Base-by-base conservation (phyloP, 2,329 filamentous ascomycete genomes). In the Talaromyces sp. region DNA sequence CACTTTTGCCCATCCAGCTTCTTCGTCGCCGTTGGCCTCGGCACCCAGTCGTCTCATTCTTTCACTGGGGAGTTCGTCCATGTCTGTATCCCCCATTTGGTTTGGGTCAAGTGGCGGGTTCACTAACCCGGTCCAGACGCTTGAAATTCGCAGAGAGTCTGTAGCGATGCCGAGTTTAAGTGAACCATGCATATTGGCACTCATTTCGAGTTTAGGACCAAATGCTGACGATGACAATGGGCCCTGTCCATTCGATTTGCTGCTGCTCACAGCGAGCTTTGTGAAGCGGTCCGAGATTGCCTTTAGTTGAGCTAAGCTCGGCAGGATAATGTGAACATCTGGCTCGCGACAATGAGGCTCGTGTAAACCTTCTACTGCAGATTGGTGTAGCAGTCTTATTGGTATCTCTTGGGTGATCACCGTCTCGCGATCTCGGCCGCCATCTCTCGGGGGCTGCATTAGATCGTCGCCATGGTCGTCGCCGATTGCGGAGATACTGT, bases 231-330 rank as follows among this genome's bases (percentile, higher is more conserved):
- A 66, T 59, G 60, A 66, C 60, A 61, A 65, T 63, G 61, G 65
- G 22, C 62, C 71, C 7, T 70, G 65, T 17, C 78, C 77, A 28
- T 39, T 53, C 13, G 58, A 52, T 30, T 58, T 63, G 28, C 78
- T 67, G 33, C 64, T 79, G 25, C 81, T 78, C 44, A 67, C 68
- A 1, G 91, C 91, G 2, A 98, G 85, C 71, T 91, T 93, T 49
- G 92, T 98, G 77, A 98, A 98, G 58, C 95, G 88, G 74, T 99
- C 95, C 4, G 92, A 96, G 64, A 99, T 95, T 65, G 89, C 89
- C 73, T 98, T 97, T 62, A 99, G 82, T 71, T 97, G 93, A 49
- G 92, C 81, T 4, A 99, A 80, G 5, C 91, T 88, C 0, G 95
- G 95, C 3, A 99, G 83, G 59, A 92, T 87, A 71, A 99, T 96